phyloP scores from a whole-genome alignment of 2,329 filamentous ascomycete species.

The Aureobasidium vineae region DNA sequence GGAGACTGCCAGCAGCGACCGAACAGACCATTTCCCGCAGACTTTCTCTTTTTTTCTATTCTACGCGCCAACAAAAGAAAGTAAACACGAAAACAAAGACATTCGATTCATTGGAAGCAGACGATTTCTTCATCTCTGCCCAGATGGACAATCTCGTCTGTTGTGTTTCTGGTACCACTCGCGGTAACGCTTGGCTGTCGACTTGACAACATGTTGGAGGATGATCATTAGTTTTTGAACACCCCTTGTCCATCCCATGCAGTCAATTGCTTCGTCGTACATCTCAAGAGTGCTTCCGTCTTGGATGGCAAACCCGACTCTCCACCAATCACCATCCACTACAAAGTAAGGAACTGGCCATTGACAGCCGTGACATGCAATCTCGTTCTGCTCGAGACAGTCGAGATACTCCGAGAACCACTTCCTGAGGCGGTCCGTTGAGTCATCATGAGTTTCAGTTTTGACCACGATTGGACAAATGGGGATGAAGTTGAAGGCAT shows the following conservation, averaged over 20 bases:
- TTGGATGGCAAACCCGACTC: neutral
- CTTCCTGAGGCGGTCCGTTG: neutral
- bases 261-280: neutral
- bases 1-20: too few relatives aligned
- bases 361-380: neutral
- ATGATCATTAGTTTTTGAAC: neutral
- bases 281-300: neutral
- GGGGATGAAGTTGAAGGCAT: neutral
- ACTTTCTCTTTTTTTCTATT: too few relatives aligned
- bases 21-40: too few relatives aligned
- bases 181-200: neutral
- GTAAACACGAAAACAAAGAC: too few relatives aligned
- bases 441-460: neutral
- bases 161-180: neutral
- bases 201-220: neutral
- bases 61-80: neutral
- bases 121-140: neutral
- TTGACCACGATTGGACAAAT: neutral
- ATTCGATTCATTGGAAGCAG: too few relatives aligned
- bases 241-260: neutral
- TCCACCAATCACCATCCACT: neutral
- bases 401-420: neutral
- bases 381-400: neutral
- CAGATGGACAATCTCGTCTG: neutral
- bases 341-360: slow-evolving; percentile 12